Conservation (phyloP, 169 alveolate species). For the Ichthyophthirius multifiliis region DNA sequence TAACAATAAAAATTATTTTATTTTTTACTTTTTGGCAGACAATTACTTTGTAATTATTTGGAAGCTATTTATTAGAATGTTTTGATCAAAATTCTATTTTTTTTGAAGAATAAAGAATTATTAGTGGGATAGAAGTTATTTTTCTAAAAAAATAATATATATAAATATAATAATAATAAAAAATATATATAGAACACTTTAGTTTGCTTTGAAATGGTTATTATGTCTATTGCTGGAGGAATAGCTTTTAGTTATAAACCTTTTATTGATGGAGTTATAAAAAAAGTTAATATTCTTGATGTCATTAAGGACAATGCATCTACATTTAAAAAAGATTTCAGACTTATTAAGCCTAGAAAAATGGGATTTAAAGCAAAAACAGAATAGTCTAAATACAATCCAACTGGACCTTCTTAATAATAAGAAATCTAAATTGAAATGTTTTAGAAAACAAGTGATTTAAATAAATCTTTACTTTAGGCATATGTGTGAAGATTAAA, state of each 20-base stretch:
- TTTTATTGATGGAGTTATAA: background rate
- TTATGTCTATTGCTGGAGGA: conserved; percentile 34
- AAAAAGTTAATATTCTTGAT: conserved; percentile 10
- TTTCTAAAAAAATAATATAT: background rate
- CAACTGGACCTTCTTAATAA: no score
- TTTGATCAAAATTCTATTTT: conserved; percentile 8
- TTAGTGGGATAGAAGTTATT: conserved; percentile 24
- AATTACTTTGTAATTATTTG: background rate
- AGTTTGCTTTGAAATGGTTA: conserved; percentile 37
- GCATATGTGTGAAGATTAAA: no score
- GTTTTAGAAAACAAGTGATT: no score
- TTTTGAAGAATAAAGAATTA: conserved; percentile 1
- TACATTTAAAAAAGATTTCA: conserved; percentile 30
- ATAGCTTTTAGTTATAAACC: conserved; percentile 23
- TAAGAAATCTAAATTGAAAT: no score
- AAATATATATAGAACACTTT: conserved; percentile 19
- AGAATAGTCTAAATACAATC: no score
- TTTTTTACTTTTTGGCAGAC: conserved; percentile 43
- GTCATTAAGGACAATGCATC: conserved; percentile 24
- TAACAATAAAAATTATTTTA: conserved; percentile 28
- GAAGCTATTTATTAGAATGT: conserved; percentile 19
- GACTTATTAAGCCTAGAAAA: conserved; percentile 42
- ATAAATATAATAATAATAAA: background rate
- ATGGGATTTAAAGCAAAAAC: conserved; percentile 33
- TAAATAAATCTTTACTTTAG: no score